These are phyloP conservation scores for Kwoniella dendrophila DNA, from an alignment of 768 basidiomycete genomes.

Conservation along the genomic window DNA sequence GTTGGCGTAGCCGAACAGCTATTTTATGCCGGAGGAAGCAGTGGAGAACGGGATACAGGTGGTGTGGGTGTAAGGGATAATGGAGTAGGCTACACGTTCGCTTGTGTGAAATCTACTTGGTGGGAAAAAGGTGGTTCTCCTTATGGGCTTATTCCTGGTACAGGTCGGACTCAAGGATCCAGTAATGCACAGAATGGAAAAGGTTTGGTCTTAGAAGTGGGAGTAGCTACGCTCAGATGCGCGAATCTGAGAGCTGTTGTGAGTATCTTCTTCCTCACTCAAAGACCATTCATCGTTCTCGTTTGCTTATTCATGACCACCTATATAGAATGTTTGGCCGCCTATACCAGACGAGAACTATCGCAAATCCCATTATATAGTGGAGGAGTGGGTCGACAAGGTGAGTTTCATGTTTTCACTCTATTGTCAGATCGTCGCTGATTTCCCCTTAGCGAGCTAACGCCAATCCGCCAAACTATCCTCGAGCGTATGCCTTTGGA, in stretches of 20 bases:
- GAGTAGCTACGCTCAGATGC: slow-evolving; percentile 50
- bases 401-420: slow-evolving; percentile 25
- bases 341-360: slow-evolving; percentile 53
- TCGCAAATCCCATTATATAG: slow-evolving; percentile 52
- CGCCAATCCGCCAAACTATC: slow-evolving; percentile 46
- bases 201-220: slow-evolving; percentile 50
- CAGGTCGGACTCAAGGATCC: slow-evolving; percentile 32
- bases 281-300: too few relatives aligned
- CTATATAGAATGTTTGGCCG: slow-evolving; percentile 52
- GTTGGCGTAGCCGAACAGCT: slow-evolving; percentile 44
- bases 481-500: slow-evolving; percentile 51
- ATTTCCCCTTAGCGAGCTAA: slow-evolving; percentile 42
- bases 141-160: slow-evolving; percentile 38
- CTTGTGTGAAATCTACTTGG: slow-evolving; percentile 50
- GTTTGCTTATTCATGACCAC: too few relatives aligned
- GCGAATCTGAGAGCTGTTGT: slow-evolving; percentile 52
- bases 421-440: background rate
- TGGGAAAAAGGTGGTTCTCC: slow-evolving; percentile 52
- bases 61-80: slow-evolving; percentile 36
- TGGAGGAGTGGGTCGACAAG: slow-evolving; percentile 56
- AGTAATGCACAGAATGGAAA: slow-evolving; percentile 32
- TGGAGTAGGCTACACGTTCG: slow-evolving; percentile 48
- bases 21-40: slow-evolving; percentile 39
- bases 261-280: too few relatives aligned
- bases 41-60: slow-evolving; percentile 24